Percentiles rank a stretch among this genome's conserved stretches.
phyloP scores from a whole-genome alignment of 2,329 filamentous ascomycete species.

The Alternaria brassicae region DNA sequence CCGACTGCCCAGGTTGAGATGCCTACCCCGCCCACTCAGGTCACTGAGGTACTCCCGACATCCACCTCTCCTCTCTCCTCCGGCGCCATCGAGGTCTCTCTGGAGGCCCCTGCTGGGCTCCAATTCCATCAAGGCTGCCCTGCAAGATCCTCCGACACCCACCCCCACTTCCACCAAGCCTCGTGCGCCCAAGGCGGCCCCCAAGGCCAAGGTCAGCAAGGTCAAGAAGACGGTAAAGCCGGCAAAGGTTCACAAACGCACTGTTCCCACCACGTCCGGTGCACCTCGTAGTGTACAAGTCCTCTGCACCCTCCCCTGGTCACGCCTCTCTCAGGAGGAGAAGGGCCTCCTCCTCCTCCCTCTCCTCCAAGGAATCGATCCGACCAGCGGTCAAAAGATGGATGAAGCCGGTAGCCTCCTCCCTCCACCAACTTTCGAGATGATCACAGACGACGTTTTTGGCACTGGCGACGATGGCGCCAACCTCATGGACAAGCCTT shows the following conservation, averaged over 20 bases:
- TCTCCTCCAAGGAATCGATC: slow-evolving; percentile 28
- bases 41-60: neutral
- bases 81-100: neutral
- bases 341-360: slow-evolving; percentile 27
- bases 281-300: slow-evolving; percentile 4
- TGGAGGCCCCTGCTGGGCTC: slow-evolving; percentile 1
- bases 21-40: neutral
- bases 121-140: neutral
- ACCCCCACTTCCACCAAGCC: neutral
- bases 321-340: slow-evolving; percentile 19
- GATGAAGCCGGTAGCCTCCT: neutral
- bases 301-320: slow-evolving; percentile 20
- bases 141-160: neutral
- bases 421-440: neutral
- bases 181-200: neutral
- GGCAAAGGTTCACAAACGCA: slow-evolving; percentile 4
- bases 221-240: slow-evolving; percentile 5
- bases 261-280: neutral
- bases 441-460: slow-evolving; percentile 1
- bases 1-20: neutral
- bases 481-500: neutral
- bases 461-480: neutral
- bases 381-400: slow-evolving; percentile 10
- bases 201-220: neutral
- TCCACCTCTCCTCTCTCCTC: neutral